Evolutionary conservation across 1,284 basidiomycete species (phyloP).

Genomic region (Volvariella surrecta): DNA sequence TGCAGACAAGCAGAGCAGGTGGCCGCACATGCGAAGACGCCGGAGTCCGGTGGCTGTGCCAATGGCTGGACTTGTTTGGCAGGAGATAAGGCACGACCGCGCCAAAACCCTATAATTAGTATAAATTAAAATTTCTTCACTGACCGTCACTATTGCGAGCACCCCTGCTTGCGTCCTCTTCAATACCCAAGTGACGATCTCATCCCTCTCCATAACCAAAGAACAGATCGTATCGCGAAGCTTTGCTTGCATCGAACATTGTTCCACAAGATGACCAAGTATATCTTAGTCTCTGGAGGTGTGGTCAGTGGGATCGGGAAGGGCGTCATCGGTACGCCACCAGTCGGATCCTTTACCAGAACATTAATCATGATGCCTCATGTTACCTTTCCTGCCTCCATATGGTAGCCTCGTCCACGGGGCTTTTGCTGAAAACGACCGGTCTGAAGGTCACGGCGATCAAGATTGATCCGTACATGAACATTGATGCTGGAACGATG

Average conservation of each 20-base stretch:
- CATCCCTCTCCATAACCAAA: neutral
- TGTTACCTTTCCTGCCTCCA: constrained; percentile 12
- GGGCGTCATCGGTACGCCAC: constrained; percentile 80
- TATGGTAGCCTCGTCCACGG: constrained; percentile 85
- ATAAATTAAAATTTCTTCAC: neutral
- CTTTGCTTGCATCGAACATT: neutral
- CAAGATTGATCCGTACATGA: constrained; percentile 99
- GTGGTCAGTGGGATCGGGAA: constrained; percentile 94
- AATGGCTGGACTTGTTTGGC: neutral
- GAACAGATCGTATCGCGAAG: neutral
- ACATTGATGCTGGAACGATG: constrained; percentile 99
- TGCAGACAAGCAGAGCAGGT: too few relatives aligned
- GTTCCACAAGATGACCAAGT: constrained; percentile 69
- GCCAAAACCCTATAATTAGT: neutral
- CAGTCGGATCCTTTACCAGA: constrained; percentile 7
- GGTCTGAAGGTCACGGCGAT: constrained; percentile 97
- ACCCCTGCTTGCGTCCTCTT: neutral
- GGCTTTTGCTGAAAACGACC: constrained; percentile 90
- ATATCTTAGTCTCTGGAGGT: constrained; percentile 86
- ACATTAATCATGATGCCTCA: constrained; percentile 8
- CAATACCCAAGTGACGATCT: neutral
- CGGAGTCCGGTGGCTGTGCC: neutral
- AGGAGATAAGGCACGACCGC: neutral
- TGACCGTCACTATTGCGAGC: neutral
- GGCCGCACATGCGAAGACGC: too few relatives aligned